Percentiles rank a stretch among this genome's conserved stretches.
phyloP scores from a whole-genome alignment of 2,329 filamentous ascomycete species.

The Phyllosticta capitalensis region DNA sequence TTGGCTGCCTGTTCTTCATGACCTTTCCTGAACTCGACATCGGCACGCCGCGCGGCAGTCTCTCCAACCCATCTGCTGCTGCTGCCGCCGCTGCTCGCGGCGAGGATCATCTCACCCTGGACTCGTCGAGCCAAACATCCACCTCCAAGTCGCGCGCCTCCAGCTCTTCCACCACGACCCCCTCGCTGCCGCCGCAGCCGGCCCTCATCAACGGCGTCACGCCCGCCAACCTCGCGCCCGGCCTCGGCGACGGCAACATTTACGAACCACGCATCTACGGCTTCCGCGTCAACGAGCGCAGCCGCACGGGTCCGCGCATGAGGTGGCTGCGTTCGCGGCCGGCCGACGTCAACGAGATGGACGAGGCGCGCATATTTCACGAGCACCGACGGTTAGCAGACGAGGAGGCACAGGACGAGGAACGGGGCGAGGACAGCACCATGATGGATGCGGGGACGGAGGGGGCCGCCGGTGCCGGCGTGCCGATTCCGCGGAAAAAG shows the following conservation, averaged over 20 bases:
- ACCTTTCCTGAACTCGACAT: constrained; percentile 96
- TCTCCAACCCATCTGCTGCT: constrained; percentile 3
- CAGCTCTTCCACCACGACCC: constrained; percentile 26
- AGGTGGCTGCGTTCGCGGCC: constrained; percentile 89
- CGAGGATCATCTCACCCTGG: constrained; percentile 25
- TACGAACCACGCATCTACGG: constrained; percentile 97
- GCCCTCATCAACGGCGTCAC: constrained; percentile 72
- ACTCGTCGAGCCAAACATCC: constrained; percentile 24
- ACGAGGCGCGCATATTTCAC: constrained; percentile 52
- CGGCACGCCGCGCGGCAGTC: constrained; percentile 48
- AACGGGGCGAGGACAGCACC: constrained; percentile 20
- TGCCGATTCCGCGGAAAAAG: constrained; percentile 26
- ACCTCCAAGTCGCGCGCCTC: constrained; percentile 20
- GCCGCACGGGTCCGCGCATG: constrained; percentile 87
- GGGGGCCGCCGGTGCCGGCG: constrained; percentile 26
- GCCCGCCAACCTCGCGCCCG: constrained; percentile 77
- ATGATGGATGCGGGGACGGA: constrained; percentile 29
- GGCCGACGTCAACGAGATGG: constrained; percentile 66
- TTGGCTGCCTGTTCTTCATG: constrained; percentile 94
- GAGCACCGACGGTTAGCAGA: constrained; percentile 22
- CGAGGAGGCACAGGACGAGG: constrained; percentile 31
- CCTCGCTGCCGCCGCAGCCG: constrained; percentile 37
- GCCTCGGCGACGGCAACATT: constrained; percentile 70
- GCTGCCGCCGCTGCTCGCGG: constrained; percentile 9
- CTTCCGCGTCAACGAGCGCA: constrained; percentile 85